phyloP scores from a whole-genome alignment of 495 filamentous ascomycete species.

The Darksidea phi region DNA sequence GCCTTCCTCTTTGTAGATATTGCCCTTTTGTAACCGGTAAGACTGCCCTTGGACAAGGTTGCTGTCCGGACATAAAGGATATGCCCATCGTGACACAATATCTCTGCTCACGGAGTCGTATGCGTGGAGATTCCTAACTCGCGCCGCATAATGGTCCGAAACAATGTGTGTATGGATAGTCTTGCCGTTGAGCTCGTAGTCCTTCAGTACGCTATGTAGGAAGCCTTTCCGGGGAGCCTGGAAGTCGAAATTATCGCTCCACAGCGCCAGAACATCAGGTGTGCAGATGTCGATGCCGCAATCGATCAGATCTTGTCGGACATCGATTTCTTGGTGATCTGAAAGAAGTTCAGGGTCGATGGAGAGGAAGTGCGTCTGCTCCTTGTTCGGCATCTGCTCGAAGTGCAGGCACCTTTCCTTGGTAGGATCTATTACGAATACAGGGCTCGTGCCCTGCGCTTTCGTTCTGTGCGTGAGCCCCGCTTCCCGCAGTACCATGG shows the following conservation, averaged over 20 bases:
- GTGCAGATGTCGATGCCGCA: slow-evolving; percentile 98
- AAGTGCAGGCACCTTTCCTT: slow-evolving; percentile 88
- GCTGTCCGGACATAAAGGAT: slow-evolving; percentile 87
- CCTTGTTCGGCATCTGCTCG: slow-evolving; percentile 61
- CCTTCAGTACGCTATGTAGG: slow-evolving; percentile 86
- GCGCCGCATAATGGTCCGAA: slow-evolving; percentile 70
- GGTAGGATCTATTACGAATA: slow-evolving; percentile 81
- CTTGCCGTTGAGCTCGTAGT: slow-evolving; percentile 95
- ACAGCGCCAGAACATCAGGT: slow-evolving; percentile 87
- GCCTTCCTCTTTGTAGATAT: slow-evolving; percentile 67
- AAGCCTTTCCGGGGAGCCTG: slow-evolving; percentile 85
- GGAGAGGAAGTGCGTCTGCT: slow-evolving; percentile 45
- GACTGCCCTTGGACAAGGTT: slow-evolving; percentile 75
- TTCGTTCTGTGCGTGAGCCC: slow-evolving; percentile 74
- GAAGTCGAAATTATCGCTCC: slow-evolving; percentile 98
- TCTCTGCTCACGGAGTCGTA: slow-evolving; percentile 92
- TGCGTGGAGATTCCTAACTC: slow-evolving; percentile 78
- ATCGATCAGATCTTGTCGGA: slow-evolving; percentile 87
- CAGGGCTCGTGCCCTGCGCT: slow-evolving; percentile 67
- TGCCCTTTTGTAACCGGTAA: slow-evolving; percentile 65
- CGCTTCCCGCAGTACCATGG: slow-evolving; percentile 81
- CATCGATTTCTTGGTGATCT: slow-evolving; percentile 65
- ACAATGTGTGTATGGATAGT: slow-evolving; percentile 90
- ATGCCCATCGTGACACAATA: slow-evolving; percentile 83
- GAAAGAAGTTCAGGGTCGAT: slow-evolving; percentile 73